Base-by-base conservation (phyloP, 2,329 filamentous ascomycete genomes). In the Dryadomyces quercus-mongolicae region DNA sequence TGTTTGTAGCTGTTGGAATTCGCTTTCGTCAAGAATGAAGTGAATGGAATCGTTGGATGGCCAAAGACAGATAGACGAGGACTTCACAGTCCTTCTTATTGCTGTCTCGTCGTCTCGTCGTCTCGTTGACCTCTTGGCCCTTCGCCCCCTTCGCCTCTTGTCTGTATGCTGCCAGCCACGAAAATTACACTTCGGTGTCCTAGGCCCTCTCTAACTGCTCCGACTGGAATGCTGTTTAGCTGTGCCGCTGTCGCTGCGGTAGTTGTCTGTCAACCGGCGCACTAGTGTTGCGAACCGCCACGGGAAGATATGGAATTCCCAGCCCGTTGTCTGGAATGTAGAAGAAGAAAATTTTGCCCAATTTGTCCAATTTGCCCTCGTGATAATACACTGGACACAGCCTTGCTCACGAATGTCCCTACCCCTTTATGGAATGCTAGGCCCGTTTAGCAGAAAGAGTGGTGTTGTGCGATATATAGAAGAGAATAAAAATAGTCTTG, bases 141-240 rank as follows among this genome's bases (percentile, higher is more conserved):
- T 34, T 44, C n/a, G 25, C 25, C 49, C 44, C 49, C 21, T 52
- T 13, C n/a, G 42, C 50, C 42, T 52, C n/a, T 10, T 5, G 5
- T 10, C 50, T 18, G 51, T 52, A 52, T 52, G 51, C 43, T 22
- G 18, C 51, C 51, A 52, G 51, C 51, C 51, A 52, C 42, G n/a
- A 12, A 13, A 20, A 16, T 18, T 34, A 34, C 18, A 3, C 38
- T n/a, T n/a, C n/a, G n/a, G n/a, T n/a, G n/a, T n/a, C n/a, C n/a
- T n/a, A n/a, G n/a, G n/a, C n/a, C n/a, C n/a, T n/a, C n/a, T n/a
- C n/a, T n/a, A n/a, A n/a, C 13, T 7, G 9, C 15, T n/a, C n/a
- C n/a, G n/a, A 16, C 50, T 52, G 50, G 40, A 36, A 44, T 45
- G 49, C 21, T 18, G 20, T 13, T 3, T 21, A 20, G 40, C 40